Percentiles rank a stretch among this genome's conserved stretches.
These are phyloP conservation scores for Solanum aculeatissimum DNA, from an alignment of 305 asterid genomes.

Conservation along the genomic window DNA sequence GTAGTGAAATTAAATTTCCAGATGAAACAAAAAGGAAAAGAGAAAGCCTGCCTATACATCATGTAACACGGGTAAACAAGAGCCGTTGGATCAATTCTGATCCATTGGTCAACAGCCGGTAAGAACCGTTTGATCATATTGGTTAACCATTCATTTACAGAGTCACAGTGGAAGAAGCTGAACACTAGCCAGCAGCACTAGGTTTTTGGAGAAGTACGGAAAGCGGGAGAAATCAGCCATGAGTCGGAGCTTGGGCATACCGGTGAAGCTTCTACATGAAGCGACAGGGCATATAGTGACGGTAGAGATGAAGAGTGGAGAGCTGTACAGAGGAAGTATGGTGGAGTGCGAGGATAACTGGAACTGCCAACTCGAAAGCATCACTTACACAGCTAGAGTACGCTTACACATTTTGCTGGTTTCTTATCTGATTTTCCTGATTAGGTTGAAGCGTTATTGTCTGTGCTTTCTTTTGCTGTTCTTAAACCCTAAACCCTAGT, in stretches of 20 bases:
- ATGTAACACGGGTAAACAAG: not conserved
- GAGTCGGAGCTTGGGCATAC: conserved; percentile 90
- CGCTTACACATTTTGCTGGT: not conserved
- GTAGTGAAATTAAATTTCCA: not conserved
- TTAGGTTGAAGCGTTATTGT: not conserved
- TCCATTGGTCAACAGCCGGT: not conserved
- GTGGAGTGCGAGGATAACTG: conserved; percentile 91
- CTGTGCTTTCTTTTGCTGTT: not conserved
- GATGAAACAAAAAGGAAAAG: not conserved
- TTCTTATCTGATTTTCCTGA: not conserved
- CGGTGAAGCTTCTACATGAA: conserved; percentile 94
- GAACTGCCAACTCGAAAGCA: conserved; percentile 90
- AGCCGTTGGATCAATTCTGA: not conserved
- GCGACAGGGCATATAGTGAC: conserved; percentile 88
- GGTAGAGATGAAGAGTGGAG: conserved; percentile 87
- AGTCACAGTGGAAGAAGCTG: not conserved
- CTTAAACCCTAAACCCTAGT: not conserved
- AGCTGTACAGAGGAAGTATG: conserved; percentile 88
- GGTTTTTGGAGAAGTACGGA: not conserved
- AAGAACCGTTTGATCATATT: not conserved
- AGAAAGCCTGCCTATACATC: not conserved
- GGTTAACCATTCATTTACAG: not conserved
- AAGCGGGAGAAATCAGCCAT: conserved; percentile 5
- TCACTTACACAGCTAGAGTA: conserved; percentile 75
- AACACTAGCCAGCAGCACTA: not conserved